A percentile compares a stretch with the other conserved stretches of the same genome.
Evolutionary conservation across 1,284 basidiomycete species (phyloP).

Genomic region (Cryptococcus sp.): DNA sequence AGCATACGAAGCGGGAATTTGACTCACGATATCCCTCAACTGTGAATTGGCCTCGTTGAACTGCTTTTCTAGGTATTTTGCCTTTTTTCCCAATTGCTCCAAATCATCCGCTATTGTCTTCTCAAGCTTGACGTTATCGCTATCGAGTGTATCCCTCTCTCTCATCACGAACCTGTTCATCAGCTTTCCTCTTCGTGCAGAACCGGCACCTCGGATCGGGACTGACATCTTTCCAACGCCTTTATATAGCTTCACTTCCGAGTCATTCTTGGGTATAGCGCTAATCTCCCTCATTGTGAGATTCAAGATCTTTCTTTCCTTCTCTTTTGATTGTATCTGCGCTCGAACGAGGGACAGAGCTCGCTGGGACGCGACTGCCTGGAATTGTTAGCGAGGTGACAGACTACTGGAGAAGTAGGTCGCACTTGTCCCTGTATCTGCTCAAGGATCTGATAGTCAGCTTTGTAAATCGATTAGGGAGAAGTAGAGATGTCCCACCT

Average conservation of each 20-base stretch:
- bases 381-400: neutral
- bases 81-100: conserved; percentile 63
- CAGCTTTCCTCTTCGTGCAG: neutral
- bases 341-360: conserved; percentile 66
- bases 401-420: neutral
- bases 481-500: conserved; percentile 52
- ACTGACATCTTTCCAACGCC: conserved; percentile 87
- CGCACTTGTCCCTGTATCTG: conserved; percentile 74
- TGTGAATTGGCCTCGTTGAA: conserved; percentile 82
- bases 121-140: conserved; percentile 66
- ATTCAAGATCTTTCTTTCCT: conserved; percentile 79
- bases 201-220: neutral
- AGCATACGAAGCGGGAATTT: no score
- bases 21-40: conserved; percentile 75
- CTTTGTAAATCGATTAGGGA: neutral
- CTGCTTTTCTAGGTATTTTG: conserved; percentile 83
- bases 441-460: conserved; percentile 63
- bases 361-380: conserved; percentile 70
- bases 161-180: conserved; percentile 75
- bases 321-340: conserved; percentile 71
- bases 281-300: conserved; percentile 59
- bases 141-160: conserved; percentile 73
- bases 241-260: conserved; percentile 74
- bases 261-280: conserved; percentile 38
- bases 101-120: conserved; percentile 78